Base-by-base conservation (phyloP, 2,329 filamentous ascomycete genomes). In the Aureobasidium sp. region DNA sequence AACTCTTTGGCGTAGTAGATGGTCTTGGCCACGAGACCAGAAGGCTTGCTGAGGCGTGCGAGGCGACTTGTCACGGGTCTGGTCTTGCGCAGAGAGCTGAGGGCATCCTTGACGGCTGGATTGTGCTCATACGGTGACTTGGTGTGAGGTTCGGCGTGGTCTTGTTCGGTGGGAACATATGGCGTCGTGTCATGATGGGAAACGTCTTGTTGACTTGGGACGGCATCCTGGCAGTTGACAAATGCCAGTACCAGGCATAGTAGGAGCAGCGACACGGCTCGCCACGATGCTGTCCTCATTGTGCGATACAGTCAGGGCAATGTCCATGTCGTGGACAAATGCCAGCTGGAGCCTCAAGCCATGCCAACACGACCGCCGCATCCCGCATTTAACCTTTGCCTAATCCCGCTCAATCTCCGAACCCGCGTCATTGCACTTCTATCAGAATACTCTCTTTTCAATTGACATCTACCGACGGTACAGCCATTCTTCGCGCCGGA, bases 1-100 rank as follows among this genome's bases (percentile, higher is more conserved):
- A 83, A 74, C 70, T 86, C 78, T 68, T 84, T 83, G 42, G 81
- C 80, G 70, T 88, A 88, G 75, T 88, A 80, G 65, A 80, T 76
- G 41, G 79, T 76, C 62, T 80, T 79, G 42, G 82, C 82, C 6
- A 87, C 64, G 37, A 88, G 70, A 34, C 86, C 84, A 11, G 80
- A 80, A 8, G 84, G 82, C 70, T 82, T 84, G 63, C 71, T 67
- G 42, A 72, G 68, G 68, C 69, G 68, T 73, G 68, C 70, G 70
- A 67, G 68, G 72, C 70, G 68, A 31, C 72, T 69, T 12, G 71
- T 68, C 9, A 75, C 72, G 14, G 77, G 72, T 62, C 73, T 74
- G 58, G 79, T 74, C 65, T 75, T 76, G 55, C 69, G 72, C 7
- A 80, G 72, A 31, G 77, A 69, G 1, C 67, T 64, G 45, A 70